A percentile compares a stretch with the other conserved stretches of the same genome.
Evolutionary conservation across 805 yeast species (phyloP).

Genomic region (Yamadazyma nakazawae): DNA sequence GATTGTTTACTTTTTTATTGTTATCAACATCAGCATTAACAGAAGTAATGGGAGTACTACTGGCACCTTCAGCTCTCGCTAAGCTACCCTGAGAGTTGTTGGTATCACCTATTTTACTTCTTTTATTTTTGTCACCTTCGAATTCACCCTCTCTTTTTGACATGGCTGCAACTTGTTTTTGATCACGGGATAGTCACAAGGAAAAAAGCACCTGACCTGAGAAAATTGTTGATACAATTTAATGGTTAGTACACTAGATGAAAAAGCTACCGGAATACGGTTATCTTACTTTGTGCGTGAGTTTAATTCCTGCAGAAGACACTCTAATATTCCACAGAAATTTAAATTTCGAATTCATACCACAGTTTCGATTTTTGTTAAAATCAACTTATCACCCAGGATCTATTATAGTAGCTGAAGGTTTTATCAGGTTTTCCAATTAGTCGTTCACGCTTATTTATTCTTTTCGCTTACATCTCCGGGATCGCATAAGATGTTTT

Average conservation of each 20-base stretch:
- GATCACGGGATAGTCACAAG: conserved; percentile 16
- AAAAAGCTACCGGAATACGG: too few species aligned
- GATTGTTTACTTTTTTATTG: background rate
- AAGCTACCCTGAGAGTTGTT: background rate
- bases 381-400: too few species aligned
- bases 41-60: background rate
- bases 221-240: background rate
- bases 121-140: background rate
- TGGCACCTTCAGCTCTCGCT: background rate
- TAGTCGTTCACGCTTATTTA: background rate
- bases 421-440: too few species aligned
- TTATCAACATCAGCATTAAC: background rate
- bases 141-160: conserved; percentile 3
- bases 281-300: too few species aligned
- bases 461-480: background rate
- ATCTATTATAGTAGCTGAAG: background rate
- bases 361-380: too few species aligned
- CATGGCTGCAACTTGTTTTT: background rate
- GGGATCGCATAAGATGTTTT: conserved; percentile 6
- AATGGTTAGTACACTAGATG: too few species aligned
- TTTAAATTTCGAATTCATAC: too few species aligned
- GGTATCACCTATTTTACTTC: background rate
- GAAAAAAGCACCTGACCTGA: conserved; percentile 9
- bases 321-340: too few species aligned
- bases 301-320: too few species aligned